Base-by-base conservation (phyloP, 1,284 basidiomycete species). In the Pseudozyma sp. region DNA sequence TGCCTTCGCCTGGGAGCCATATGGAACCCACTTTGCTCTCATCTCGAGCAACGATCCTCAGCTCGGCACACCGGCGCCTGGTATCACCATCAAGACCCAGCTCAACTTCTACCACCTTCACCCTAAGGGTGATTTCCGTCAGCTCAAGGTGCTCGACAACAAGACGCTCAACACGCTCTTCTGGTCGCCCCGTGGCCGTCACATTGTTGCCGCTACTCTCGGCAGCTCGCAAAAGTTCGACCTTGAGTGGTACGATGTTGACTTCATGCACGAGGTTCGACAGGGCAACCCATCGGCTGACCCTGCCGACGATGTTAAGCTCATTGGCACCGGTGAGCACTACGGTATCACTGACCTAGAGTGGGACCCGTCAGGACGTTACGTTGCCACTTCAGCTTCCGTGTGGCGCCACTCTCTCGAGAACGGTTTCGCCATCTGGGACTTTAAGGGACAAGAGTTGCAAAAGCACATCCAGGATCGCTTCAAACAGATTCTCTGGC, bases 401-500 rank as follows among this genome's bases (percentile, higher is more conserved):
- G 91, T 92, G 18, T 99, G 97, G 96, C 91, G 93, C 79, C 92
- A 94, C 84, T 93, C 93, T 80, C 95, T 97, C 79, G 97, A 99
- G 86, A 94, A 97, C 77, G 97, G 97, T 45, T 99, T 92, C 85
- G 92, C 92, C 12, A 91, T 99, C 76, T 99, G 96, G 95, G 95
- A 98, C 87, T 98, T 98, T 89, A 92, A 92, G 67, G 97, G 97
- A 31, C 91, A 93, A 83, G 93, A 97, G 86, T 89, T 97, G 49
- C 89, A 91, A 83, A 95, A 95, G 86, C 90, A 92, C 68, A 90
- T 95, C 68, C 88, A 92, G 73, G 97, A 99, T 85, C 91, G 92
- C 68, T 99, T 99, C 90, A 99, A 99, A 88, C 97, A 99, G 86
- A 95, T 99, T 87, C 89, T 98, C 64, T 99, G 97, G 97, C 91